A percentile compares a stretch with the other conserved stretches of the same genome.
Evolutionary conservation across 129 eudicot species (phyloP).

Genomic region (Centella asiatica): DNA sequence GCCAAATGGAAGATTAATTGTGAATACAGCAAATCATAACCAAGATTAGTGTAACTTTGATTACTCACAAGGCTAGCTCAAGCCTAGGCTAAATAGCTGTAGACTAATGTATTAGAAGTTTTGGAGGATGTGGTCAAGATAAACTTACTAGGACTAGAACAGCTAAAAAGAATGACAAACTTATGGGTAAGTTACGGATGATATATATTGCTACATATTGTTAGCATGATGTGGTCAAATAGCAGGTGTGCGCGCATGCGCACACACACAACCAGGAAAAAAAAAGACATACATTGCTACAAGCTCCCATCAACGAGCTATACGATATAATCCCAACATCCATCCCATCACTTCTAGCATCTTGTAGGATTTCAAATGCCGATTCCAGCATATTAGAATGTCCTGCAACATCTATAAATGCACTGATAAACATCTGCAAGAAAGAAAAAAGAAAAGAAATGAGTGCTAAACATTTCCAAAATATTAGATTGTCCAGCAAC

Average conservation of each 20-base stretch:
- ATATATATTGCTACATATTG: no score
- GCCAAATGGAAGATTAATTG: background rate
- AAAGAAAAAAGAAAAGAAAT: slow-evolving; percentile 7
- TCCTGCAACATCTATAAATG: slow-evolving; percentile 94
- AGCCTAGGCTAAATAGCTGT: background rate
- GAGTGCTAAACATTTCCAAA: no score
- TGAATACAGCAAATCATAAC: background rate
- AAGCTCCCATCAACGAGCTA: slow-evolving; percentile 98
- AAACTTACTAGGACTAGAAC: background rate
- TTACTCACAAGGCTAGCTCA: background rate
- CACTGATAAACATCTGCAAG: slow-evolving; percentile 87
- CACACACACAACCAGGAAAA: no score
- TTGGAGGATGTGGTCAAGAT: no score
- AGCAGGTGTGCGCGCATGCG: no score
- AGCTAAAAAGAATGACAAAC: no score
- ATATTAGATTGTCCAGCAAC: background rate
- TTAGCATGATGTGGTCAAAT: no score
- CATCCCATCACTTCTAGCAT: slow-evolving; percentile 53
- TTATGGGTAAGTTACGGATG: no score
- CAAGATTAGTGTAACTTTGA: background rate
- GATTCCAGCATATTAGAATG: slow-evolving; percentile 88
- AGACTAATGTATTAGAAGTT: background rate
- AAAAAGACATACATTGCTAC: slow-evolving; percentile 92
- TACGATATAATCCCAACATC: slow-evolving; percentile 69
- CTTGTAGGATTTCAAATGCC: slow-evolving; percentile 72